Conservation (phyloP, 768 basidiomycete species). For the Mrakia hoshinonis region DNA sequence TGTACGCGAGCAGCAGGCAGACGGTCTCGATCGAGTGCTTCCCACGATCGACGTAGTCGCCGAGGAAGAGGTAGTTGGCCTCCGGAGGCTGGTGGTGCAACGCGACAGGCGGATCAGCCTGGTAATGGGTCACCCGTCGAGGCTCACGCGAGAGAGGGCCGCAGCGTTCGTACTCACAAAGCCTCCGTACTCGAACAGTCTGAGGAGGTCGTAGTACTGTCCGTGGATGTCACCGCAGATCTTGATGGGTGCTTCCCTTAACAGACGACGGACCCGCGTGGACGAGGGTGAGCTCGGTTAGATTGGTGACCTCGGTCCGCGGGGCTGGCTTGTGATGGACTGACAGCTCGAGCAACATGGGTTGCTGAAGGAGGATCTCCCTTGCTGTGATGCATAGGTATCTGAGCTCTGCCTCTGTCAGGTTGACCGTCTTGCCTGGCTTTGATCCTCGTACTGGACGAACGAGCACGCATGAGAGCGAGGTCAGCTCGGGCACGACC, state of each 20-base stretch:
- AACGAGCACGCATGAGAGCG: too few species aligned
- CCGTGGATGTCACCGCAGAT: conserved; percentile 32
- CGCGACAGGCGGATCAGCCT: too few species aligned
- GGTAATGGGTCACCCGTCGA: too few species aligned
- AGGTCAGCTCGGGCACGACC: background rate
- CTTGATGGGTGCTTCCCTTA: too few species aligned
- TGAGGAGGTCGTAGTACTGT: conserved; percentile 31
- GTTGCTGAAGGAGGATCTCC: conserved; percentile 31
- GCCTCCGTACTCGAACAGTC: conserved; percentile 31
- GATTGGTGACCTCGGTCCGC: too few species aligned
- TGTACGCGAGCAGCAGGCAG: conserved; percentile 95
- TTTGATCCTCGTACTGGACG: conserved; percentile 28
- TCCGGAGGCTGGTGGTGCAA: conserved; percentile 77
- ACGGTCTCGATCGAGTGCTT: conserved; percentile 99
- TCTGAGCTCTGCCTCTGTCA: conserved; percentile 30
- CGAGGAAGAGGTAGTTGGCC: conserved; percentile 99
- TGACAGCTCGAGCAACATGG: conserved; percentile 30
- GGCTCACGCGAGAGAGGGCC: background rate
- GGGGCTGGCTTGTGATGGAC: background rate
- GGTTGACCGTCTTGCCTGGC: conserved; percentile 28
- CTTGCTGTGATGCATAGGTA: conserved; percentile 26
- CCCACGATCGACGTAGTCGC: conserved; percentile 98
- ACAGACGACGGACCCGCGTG: conserved; percentile 26
- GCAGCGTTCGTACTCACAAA: too few species aligned
- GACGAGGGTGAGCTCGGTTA: conserved; percentile 16